Percentiles rank a stretch among this genome's conserved stretches.
These are phyloP conservation scores for Flaveria ramosissima DNA, from an alignment of 129 eudicot species.

Conservation along the genomic window DNA sequence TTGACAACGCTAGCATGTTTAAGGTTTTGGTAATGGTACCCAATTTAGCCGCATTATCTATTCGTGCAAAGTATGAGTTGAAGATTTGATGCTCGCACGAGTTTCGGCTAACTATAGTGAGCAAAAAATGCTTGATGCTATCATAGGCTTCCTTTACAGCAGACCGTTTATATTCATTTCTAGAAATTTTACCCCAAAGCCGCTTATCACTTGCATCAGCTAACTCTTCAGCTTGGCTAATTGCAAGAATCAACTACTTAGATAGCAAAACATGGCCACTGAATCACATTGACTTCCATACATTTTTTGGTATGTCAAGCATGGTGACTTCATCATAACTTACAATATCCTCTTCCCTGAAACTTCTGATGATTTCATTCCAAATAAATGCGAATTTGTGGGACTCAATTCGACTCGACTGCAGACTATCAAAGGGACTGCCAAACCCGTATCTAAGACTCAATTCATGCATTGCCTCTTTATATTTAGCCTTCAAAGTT, in stretches of 20 bases:
- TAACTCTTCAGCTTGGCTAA: conserved; percentile 85
- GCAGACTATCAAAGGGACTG: conserved; percentile 76
- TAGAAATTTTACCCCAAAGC: conserved; percentile 84
- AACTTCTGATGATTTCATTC: conserved; percentile 78
- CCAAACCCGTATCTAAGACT: conserved; percentile 79
- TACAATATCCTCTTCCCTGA: conserved; percentile 87
- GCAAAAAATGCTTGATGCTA: conserved; percentile 66
- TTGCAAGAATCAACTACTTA: no score
- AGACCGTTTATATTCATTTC: conserved; percentile 77
- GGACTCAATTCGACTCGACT: conserved; percentile 84
- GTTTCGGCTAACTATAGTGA: conserved; percentile 57
- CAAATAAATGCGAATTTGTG: conserved; percentile 82
- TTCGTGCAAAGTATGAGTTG: conserved; percentile 70
- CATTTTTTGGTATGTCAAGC: conserved; percentile 79
- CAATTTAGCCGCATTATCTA: conserved; percentile 59
- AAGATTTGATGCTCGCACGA: conserved; percentile 71
- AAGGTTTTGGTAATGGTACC: conserved; percentile 77
- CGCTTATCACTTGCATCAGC: conserved; percentile 87
- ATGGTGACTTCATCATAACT: conserved; percentile 82
- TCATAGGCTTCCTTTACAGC: conserved; percentile 91
- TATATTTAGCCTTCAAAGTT: conserved; percentile 54
- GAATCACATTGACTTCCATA: conserved; percentile 83
- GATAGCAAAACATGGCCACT: no score
- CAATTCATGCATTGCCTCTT: conserved; percentile 64
- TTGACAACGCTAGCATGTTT: conserved; percentile 59